Conservation (phyloP, 2,329 filamentous ascomycete genomes). For the Torrubiellomyces zombiae region DNA sequence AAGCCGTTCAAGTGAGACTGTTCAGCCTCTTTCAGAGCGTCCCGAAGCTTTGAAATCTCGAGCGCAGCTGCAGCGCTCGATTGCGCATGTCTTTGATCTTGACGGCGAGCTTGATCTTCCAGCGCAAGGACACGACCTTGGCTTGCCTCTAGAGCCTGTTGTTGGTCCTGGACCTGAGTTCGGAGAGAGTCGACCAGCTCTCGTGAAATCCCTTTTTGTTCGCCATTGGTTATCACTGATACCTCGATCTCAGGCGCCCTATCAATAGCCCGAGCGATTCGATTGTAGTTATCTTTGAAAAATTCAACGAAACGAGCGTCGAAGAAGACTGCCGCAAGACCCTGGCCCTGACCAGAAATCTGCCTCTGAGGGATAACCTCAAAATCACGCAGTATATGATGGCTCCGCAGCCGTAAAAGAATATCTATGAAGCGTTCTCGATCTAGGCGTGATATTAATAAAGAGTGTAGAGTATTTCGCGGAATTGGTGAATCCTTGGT, state of each 20-base stretch:
- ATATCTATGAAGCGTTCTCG: constrained; percentile 78
- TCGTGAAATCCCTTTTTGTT: constrained; percentile 82
- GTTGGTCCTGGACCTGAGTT: constrained; percentile 58
- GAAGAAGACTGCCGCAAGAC: constrained; percentile 68
- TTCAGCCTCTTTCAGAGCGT: constrained; percentile 10
- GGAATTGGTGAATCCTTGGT: constrained; percentile 91
- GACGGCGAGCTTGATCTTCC: constrained; percentile 46
- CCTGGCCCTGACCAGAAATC: constrained; percentile 25
- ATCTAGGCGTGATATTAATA: constrained; percentile 61
- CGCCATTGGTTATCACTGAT: constrained; percentile 58
- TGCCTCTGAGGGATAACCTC: constrained; percentile 66
- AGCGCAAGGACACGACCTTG: constrained; percentile 28
- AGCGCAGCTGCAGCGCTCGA: constrained; percentile 36
- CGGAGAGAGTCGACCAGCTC: constrained; percentile 80
- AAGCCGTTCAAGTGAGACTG: too few species aligned
- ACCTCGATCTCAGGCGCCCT: constrained; percentile 80
- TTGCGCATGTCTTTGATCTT: constrained; percentile 54
- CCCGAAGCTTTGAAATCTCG: constrained; percentile 13
- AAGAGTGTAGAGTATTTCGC: constrained; percentile 60
- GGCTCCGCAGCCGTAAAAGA: constrained; percentile 58
- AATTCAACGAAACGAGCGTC: constrained; percentile 81
- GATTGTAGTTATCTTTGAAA: constrained; percentile 88
- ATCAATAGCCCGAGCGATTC: constrained; percentile 70
- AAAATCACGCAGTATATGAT: constrained; percentile 71
- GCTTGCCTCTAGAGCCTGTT: constrained; percentile 32